Evolutionary conservation across 805 yeast genomes (phyloP), one percentile per base, ranked within the genome.

Genomic region (Ogataea nakhonphanomensis): DNA sequence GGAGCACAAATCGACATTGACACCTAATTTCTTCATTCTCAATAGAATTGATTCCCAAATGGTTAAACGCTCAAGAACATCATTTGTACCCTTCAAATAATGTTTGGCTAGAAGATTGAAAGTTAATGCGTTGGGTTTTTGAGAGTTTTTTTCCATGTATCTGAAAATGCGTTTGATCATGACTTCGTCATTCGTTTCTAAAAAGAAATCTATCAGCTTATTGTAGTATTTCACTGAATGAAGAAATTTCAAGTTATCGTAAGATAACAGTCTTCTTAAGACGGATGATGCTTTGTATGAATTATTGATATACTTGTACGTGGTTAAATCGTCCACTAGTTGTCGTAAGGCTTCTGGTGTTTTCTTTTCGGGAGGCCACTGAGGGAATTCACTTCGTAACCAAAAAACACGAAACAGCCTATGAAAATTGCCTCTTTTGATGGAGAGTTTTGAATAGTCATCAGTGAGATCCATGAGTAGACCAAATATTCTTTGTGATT

Each of bases 101-200:
- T 51, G 54, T 33, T 48, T 51, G 0, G 44, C 57, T n/a, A 57
- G 34, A 12, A 50, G 33, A 26, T 57, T 54, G 45, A 43, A 54
- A 3, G 50, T 51, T 41, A 39, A 43, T 7, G 53, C 53, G 28
- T 44, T 47, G 4, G 60, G 57, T 8, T 27, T 12, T 11, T 43
- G 13, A 7, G 42, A 26, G 15, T 45, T 41, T 4, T 35, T 27
- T 26, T 43, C 46, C 72, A 74, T 68, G 46, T 70, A 71, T 1
- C 59, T 56, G 27, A 70, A 55, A 3, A 67, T 49, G 35, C 66
- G 69, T 31, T 67, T 57, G 44, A 73, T 63, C 3, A 69, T 58
- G 0, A 68, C 67, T 32, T 66, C 55, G 50, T 74, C 75, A 44
- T 58, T 57, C 29, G 58, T 60, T 12, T 48, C 43, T 13, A 65